Conservation (phyloP, 805 yeast species). For the Sugiyamaella americana region DNA sequence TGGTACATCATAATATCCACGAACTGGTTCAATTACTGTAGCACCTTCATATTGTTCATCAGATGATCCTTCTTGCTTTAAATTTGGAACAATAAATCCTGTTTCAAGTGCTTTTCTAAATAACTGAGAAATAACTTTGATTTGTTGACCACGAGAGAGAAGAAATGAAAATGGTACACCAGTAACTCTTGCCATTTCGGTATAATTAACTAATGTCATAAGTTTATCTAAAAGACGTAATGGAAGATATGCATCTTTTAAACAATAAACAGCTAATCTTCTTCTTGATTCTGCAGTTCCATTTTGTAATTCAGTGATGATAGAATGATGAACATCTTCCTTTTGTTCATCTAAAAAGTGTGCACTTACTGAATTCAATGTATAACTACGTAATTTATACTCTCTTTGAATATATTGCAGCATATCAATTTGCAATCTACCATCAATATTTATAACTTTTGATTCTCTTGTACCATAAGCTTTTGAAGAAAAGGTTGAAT, state of each 20-base stretch:
- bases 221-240: constrained; percentile 80
- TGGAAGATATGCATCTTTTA: constrained; percentile 93
- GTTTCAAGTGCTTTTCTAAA: constrained; percentile 87
- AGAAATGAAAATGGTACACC: constrained; percentile 95
- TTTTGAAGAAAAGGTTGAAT: constrained; percentile 80
- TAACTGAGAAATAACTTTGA: constrained; percentile 91
- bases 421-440: constrained; percentile 90
- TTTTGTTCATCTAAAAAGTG: constrained; percentile 92
- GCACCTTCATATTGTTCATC: constrained; percentile 99
- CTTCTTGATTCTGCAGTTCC: constrained; percentile 90
- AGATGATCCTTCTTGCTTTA: constrained; percentile 68
- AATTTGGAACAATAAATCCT: constrained; percentile 84
- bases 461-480: constrained; percentile 97
- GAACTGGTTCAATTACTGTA: constrained; percentile 91
- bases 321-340: constrained; percentile 97
- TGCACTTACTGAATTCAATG: constrained; percentile 91
- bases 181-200: constrained; percentile 99
- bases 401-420: constrained; percentile 92
- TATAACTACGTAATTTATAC: constrained; percentile 88
- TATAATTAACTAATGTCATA: constrained; percentile 94
- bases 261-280: constrained; percentile 92
- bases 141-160: constrained; percentile 91
- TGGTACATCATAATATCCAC: constrained; percentile 96
- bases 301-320: constrained; percentile 88
- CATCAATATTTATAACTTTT: constrained; percentile 86